phyloP scores from a whole-genome alignment of 495 filamentous ascomycete species.

The Penicillium paradoxum region DNA sequence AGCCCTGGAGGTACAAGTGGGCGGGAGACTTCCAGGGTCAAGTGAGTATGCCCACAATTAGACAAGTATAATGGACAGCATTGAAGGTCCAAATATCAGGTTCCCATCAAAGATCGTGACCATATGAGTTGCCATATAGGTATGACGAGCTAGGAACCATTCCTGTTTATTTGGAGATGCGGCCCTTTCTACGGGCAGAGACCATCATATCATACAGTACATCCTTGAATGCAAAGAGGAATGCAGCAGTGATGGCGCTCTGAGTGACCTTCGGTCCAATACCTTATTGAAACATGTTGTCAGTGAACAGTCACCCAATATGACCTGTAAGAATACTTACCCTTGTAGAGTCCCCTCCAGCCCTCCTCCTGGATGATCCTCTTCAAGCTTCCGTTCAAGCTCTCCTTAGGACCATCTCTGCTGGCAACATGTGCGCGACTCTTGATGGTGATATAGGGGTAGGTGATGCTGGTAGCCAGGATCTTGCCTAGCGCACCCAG shows the following conservation, averaged over 20 bases:
- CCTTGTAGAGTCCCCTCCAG: slow-evolving; percentile 84
- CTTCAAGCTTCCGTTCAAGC: slow-evolving; percentile 66
- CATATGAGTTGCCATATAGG: not conserved
- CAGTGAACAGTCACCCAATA: not conserved
- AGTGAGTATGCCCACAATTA: too few relatives aligned
- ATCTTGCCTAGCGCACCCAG: slow-evolving; percentile 92
- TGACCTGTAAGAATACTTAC: slow-evolving; percentile 39
- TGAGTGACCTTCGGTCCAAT: slow-evolving; percentile 95
- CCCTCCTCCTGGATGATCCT: slow-evolving; percentile 84
- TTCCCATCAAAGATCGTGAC: not conserved
- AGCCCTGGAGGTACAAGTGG: too few relatives aligned
- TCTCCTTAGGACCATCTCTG: slow-evolving; percentile 60
- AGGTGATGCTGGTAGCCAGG: slow-evolving; percentile 87
- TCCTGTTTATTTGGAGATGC: slow-evolving; percentile 31
- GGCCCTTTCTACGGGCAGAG: slow-evolving; percentile 46
- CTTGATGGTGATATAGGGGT: slow-evolving; percentile 98
- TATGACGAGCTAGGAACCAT: not conserved
- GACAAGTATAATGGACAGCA: too few relatives aligned
- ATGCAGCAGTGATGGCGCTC: slow-evolving; percentile 92
- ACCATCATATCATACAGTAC: slow-evolving; percentile 63
- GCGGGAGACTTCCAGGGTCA: too few relatives aligned
- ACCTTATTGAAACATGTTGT: slow-evolving; percentile 41
- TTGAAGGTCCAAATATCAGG: not conserved
- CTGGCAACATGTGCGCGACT: slow-evolving; percentile 90
- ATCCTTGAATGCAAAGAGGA: slow-evolving; percentile 98